These are phyloP conservation scores for Capronia coronata DNA, from an alignment of 2,329 filamentous ascomycete species.

Conservation along the genomic window DNA sequence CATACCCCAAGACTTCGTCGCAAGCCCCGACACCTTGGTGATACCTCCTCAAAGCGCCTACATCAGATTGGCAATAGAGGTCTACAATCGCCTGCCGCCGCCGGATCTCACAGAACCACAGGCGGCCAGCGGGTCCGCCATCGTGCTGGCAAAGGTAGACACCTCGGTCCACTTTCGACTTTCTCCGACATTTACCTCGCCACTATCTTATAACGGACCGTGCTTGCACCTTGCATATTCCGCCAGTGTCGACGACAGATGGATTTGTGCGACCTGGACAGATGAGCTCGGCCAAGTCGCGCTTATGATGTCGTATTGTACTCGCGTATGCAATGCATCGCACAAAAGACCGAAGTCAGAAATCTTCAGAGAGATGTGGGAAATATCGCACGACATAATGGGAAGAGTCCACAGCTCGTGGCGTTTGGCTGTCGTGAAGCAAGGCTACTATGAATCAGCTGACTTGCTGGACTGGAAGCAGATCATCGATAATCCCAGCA, in stretches of 20 bases:
- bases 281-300: constrained; percentile 52
- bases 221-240: constrained; percentile 56
- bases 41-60: constrained; percentile 46
- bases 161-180: constrained; percentile 49
- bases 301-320: constrained; percentile 49
- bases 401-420: constrained; percentile 47
- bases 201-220: constrained; percentile 49
- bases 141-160: constrained; percentile 49
- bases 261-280: constrained; percentile 56
- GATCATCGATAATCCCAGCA: constrained; percentile 7
- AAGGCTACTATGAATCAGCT: constrained; percentile 46
- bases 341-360: constrained; percentile 40
- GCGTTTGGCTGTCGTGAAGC: constrained; percentile 51
- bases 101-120: constrained; percentile 30
- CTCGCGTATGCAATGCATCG: constrained; percentile 31
- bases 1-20: constrained; percentile 50
- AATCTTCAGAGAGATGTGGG: constrained; percentile 52
- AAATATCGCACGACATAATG: constrained; percentile 50
- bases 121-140: constrained; percentile 47
- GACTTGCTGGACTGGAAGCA: constrained; percentile 41
- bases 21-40: constrained; percentile 47
- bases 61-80: constrained; percentile 48
- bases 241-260: constrained; percentile 49
- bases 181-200: constrained; percentile 49
- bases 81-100: constrained; percentile 53